These are phyloP conservation scores for Aegle marmelos DNA, from an alignment of 345 rosid genomes.

Conservation along the genomic window DNA sequence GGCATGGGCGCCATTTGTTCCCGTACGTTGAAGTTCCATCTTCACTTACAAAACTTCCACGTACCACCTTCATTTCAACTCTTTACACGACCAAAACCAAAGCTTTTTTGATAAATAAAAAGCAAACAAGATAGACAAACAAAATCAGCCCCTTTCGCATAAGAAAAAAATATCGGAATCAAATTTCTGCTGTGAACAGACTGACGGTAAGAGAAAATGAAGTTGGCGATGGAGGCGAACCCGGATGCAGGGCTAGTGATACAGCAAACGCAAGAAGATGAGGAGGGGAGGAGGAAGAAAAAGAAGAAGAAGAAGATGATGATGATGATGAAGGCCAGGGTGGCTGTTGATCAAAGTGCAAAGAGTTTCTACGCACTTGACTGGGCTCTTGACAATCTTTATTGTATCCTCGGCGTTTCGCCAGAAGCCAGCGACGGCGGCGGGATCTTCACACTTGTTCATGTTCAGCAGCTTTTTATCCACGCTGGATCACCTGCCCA, in stretches of 20 bases:
- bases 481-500: conserved; percentile 30
- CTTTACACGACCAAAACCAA: too few species aligned
- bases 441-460: conserved; percentile 39
- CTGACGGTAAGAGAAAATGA: too few species aligned
- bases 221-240: not conserved
- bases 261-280: conserved; percentile 13
- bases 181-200: too few species aligned
- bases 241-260: conserved; percentile 4
- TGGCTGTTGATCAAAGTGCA: conserved; percentile 66
- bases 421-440: conserved; percentile 27
- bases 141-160: too few species aligned
- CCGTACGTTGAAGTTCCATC: too few species aligned
- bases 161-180: too few species aligned
- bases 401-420: conserved; percentile 7
- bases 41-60: too few species aligned
- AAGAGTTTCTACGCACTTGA: conserved; percentile 59
- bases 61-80: too few species aligned
- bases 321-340: conserved; percentile 47
- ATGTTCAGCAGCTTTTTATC: conserved; percentile 52
- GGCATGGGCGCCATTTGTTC: too few species aligned
- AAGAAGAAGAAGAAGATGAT: too few species aligned
- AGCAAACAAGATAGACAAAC: too few species aligned
- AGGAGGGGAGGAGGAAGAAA: conserved; percentile 14
- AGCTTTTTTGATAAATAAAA: too few species aligned
- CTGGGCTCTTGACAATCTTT: conserved; percentile 51